phyloP scores from a whole-genome alignment of 2,329 filamentous ascomycete genomes.

The Trichoderma breve region DNA sequence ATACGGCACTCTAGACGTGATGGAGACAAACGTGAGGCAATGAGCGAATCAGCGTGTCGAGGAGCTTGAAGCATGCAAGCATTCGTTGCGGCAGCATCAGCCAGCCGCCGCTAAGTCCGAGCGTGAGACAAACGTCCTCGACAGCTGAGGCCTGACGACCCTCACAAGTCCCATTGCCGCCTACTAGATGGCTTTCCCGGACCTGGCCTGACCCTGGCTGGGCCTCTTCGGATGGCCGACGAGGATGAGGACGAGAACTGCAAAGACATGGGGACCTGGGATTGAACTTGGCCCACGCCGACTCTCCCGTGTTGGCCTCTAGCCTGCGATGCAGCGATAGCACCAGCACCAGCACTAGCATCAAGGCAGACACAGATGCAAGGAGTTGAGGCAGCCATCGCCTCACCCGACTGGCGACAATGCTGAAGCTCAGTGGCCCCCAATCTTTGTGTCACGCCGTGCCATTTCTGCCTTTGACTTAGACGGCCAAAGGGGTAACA shows the following conservation, averaged over 20 bases:
- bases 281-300: not conserved
- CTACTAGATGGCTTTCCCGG: not conserved
- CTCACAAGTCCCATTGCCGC: not conserved
- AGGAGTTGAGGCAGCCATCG: not conserved
- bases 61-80: not conserved
- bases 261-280: not conserved
- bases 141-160: not conserved
- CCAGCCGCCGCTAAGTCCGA: conserved; percentile 2
- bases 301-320: not conserved
- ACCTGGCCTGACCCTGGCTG: not conserved
- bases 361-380: not conserved
- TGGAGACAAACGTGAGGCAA: not conserved
- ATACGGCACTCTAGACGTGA: not conserved
- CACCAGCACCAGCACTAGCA: not conserved
- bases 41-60: not conserved
- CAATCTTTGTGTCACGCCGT: conserved; percentile 2
- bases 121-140: conserved; percentile 8
- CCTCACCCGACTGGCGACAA: conserved; percentile 6
- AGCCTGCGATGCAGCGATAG: not conserved
- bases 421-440: conserved; percentile 16
- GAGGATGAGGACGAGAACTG: not conserved
- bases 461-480: conserved; percentile 1
- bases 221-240: not conserved
- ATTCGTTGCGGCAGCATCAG: conserved; percentile 2
- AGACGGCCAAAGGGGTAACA: conserved; percentile 3